Evolutionary conservation across 2,329 filamentous ascomycete species (phyloP).

Genomic region (Bisporella sp.): DNA sequence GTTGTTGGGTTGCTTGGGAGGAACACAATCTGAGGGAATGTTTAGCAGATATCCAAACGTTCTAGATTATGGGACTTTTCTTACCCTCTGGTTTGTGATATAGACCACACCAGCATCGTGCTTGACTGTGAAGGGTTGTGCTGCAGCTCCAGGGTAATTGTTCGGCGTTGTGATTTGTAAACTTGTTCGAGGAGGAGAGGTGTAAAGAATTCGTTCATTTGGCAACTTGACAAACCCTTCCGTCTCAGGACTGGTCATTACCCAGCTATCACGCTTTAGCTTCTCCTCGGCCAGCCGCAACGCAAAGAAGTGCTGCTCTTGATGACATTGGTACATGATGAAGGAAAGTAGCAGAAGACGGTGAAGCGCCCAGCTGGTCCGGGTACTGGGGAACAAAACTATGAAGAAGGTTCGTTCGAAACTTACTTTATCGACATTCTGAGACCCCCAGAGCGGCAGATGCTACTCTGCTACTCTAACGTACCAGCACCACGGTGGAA

Average conservation of each 20-base stretch:
- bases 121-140: slow-evolving; percentile 57
- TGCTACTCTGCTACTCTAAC: no score
- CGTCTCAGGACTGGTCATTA: slow-evolving; percentile 72
- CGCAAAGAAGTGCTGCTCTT: slow-evolving; percentile 24
- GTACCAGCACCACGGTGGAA: no score
- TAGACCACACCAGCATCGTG: slow-evolving; percentile 70
- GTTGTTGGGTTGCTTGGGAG: slow-evolving; percentile 65
- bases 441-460: slow-evolving; percentile 15
- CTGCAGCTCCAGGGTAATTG: slow-evolving; percentile 48
- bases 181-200: slow-evolving; percentile 71
- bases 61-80: slow-evolving; percentile 26
- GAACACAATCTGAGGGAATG: slow-evolving; percentile 65
- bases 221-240: slow-evolving; percentile 76
- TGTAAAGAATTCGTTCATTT: slow-evolving; percentile 74
- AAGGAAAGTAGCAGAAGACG: neutral
- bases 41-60: slow-evolving; percentile 10
- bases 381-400: slow-evolving; percentile 9
- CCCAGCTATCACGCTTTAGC: slow-evolving; percentile 57
- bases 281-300: slow-evolving; percentile 19
- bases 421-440: slow-evolving; percentile 49
- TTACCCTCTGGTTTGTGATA: slow-evolving; percentile 78
- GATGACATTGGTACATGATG: slow-evolving; percentile 25
- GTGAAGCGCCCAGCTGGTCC: neutral
- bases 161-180: slow-evolving; percentile 61
- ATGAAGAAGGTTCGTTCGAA: slow-evolving; percentile 14